Evolutionary conservation across 768 basidiomycete species (phyloP), one percentile per base, ranked within the genome.

Genomic region (Clavulina sp.): DNA sequence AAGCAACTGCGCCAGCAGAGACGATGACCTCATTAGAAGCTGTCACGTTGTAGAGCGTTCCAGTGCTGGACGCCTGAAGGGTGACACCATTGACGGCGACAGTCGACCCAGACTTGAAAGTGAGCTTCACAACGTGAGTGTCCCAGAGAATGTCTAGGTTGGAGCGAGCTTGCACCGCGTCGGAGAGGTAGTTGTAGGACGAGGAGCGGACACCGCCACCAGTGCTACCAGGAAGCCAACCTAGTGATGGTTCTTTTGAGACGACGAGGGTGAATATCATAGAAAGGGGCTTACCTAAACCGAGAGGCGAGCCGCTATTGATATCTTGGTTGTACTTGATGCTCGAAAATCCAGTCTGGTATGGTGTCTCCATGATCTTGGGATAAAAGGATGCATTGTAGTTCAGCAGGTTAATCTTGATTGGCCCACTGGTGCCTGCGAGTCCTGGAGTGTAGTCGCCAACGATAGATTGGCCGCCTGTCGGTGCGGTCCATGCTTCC

Each of bases 131-230:
- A 4, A 57, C 56, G 18, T 41, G 51, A n/a, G 44, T 46, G 16
- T 41, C 62, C 23, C 67, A 51, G 19, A 70, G 53, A 23, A 71
- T 63, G 38, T 64, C 59, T 13, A 72, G 57, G 52, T 70, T 70
- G 6, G 60, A 55, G 1, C 69, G 66, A 4, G 56, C 43, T 5
- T 62, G 52, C 4, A 60, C 71, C 70, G 3, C 54, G 57, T 24
- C 57, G 60, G 32, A 67, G 24, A 46, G 43, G 24, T 46, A 46
- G 24, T 46, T 26, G 24, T 13, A 13, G 9, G 43, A 16, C 9
- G 16, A 16, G 26, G 13, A 13, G 13, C 43, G 13, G 43, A 46
- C 43, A 13, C 43, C 43, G 1, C 16, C 26, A 13, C 43, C 43
- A 16, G 9, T 46, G 13, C 13, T 13, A 13, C 16, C 43, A 46